Percentiles rank a stretch among this genome's conserved stretches.
phyloP scores from a whole-genome alignment of 2,329 filamentous ascomycete genomes.

The Colletotrichum lentis region DNA sequence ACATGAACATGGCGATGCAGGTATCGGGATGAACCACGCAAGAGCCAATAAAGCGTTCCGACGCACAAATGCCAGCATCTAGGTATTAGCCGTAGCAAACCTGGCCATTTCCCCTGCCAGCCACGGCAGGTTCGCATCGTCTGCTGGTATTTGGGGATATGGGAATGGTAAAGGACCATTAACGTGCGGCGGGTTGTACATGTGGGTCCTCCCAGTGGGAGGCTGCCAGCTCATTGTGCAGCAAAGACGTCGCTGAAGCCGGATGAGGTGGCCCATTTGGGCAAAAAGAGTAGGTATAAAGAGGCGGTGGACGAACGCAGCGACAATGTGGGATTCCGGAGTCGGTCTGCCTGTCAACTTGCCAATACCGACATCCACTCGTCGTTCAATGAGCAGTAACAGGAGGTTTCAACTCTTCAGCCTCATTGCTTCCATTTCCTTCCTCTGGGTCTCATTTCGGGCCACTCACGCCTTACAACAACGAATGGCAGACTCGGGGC shows the following conservation, averaged over 20 bases:
- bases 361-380: not conserved
- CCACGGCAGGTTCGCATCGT: constrained; percentile 16
- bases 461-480: constrained; percentile 4
- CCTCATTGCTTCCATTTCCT: constrained; percentile 24
- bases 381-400: not conserved
- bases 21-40: not conserved
- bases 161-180: constrained; percentile 36
- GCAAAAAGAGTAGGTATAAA: constrained; percentile 25
- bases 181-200: constrained; percentile 37
- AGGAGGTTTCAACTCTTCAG: constrained; percentile 17
- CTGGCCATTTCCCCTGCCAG: constrained; percentile 15
- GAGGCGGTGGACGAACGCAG: constrained; percentile 35
- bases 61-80: constrained; percentile 5
- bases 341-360: not conserved
- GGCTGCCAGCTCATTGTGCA: constrained; percentile 40
- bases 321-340: not conserved
- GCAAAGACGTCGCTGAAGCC: constrained; percentile 36
- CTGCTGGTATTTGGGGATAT: constrained; percentile 19
- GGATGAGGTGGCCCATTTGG: constrained; percentile 26
- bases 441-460: constrained; percentile 21
- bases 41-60: not conserved
- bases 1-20: constrained; percentile 8
- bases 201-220: constrained; percentile 38
- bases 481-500: constrained; percentile 8
- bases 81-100: constrained; percentile 15